Evolutionary conservation across 495 filamentous ascomycete species (phyloP), one percentile per base, ranked within the genome.

Genomic region (Neurospora sublineolata): DNA sequence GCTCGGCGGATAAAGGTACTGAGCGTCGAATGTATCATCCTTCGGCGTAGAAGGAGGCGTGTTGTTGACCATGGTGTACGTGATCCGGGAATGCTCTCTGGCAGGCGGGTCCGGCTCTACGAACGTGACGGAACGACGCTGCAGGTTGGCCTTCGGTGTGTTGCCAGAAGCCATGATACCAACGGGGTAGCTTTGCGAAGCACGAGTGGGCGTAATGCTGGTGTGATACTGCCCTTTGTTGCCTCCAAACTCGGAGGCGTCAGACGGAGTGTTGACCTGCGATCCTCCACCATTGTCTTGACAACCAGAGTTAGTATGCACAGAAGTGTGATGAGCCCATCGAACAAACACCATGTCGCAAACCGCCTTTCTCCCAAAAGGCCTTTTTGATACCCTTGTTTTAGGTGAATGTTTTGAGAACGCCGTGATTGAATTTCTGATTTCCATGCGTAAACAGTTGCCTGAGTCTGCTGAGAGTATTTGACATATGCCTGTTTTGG

Each of bases 1-100:
- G 38, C 80, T 82, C 3, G 87, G 80, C 8, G 84, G 84, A 67
- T 86, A 87, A 67, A 86, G 76, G 7, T 79, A 80, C 73, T 90
- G 89, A n/a, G 87, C 84, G 71, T 89, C 88, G n/a, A 84, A 64
- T 18, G 27, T 9, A 36, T 64, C 52, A 30, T 27, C 27, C 14
- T 33, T 64, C 79, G 69, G 79, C 76, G 9, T 78, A 76, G 68
- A 81, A 71, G 39, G 70, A 67, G 33, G 75, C 58, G 23, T 72
- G 72, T 12, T 42, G 27, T 18, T 68, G 20, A 41, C 58, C 23
- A 33, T 69, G 37, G 27, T 36, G 27, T 64, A 64, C 27, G 52
- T 64, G 52, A 64, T 64, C 52, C 52, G 52, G 14, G 52, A 64
- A 64, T 64, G 23, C 52, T 64, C 27, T 64, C 52, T 64, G 52